Evolutionary conservation across 208 protist genomes (phyloP), one percentile per base, ranked within the genome.

Genomic region (Wallacemonas sp.): DNA sequence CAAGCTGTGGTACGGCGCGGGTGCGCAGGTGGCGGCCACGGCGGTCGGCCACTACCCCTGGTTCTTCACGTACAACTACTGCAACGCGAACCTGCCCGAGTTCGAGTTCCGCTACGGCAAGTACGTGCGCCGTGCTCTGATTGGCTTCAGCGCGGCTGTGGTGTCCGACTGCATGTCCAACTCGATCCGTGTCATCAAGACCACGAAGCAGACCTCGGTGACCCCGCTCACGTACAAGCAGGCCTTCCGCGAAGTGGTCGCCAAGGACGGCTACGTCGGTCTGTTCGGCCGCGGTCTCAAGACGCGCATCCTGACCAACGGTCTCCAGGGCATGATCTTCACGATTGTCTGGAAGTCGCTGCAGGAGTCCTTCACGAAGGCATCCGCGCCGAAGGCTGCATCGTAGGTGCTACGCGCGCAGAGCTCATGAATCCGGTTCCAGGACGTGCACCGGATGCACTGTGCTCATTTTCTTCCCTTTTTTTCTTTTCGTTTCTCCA

Each of bases 121-220:
- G 32, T 61, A 72, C 36, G 67, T 65, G 46, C 67, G 55, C 25
- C 46, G 46, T 7, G 65, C 65, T 5, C 61, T 16, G 3, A 71
- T 71, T 36, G 65, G 65, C 55, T 71, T 71, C 45, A 57, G 25
- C 32, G 50, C 65, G 3, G 65, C 65, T 7, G 65, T 71, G 18
- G 54, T 71, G 10, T 71, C 65, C 20, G 65, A 71, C 55, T 71
- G 65, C 65, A 39, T 61, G 49, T 64, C 54, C 26, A 71, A 71
- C 65, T 71, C 65, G 8, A 61, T 71, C 39, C 65, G 65, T 57
- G 65, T 71, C n/a, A 46, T 71, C 20, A 71, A 71, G 65, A 71
- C 65, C 41, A 64, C 65, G 4, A 71, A 71, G 65, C 65, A 71
- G 45, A 71, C 65, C 4, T 33, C 38, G 2, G 44, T 29, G 31